phyloP scores from a whole-genome alignment of 441 rosid genomes.

The Melastoma candidum region DNA sequence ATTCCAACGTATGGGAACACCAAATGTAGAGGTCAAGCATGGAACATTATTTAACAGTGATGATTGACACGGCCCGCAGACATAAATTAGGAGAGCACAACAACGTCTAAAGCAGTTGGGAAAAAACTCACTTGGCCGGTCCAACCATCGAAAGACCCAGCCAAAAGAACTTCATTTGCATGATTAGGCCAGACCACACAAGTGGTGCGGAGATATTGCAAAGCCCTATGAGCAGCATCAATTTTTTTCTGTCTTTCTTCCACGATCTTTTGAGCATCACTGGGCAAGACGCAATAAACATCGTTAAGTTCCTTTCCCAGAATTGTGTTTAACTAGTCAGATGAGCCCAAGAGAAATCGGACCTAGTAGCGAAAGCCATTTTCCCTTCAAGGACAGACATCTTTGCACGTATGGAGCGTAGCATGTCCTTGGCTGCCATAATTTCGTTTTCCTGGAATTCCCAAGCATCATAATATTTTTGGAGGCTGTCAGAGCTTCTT shows the following conservation, averaged over 20 bases:
- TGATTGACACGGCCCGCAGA: no score
- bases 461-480: conserved; percentile 60
- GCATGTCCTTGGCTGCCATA: conserved; percentile 43
- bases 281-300: conserved; percentile 20
- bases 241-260: conserved; percentile 62
- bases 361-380: conserved; percentile 59
- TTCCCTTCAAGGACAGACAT: conserved; percentile 76
- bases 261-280: conserved; percentile 58
- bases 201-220: conserved; percentile 48
- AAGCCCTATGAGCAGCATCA: conserved; percentile 54
- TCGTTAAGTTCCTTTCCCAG: conserved; percentile 2
- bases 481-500: conserved; percentile 29
- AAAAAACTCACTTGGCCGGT: conserved; percentile 49
- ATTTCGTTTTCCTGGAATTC: conserved; percentile 79
- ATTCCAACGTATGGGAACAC: no score
- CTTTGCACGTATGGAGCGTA: conserved; percentile 70
- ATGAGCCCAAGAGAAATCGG: background rate
- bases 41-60: no score
- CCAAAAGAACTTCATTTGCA: conserved; percentile 66
- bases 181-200: conserved; percentile 75
- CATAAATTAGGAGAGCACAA: no score
- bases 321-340: background rate
- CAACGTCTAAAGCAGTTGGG: no score
- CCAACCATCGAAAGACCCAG: conserved; percentile 93
- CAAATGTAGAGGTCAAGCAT: no score